Conservation (phyloP, 495 filamentous ascomycete species). For the Penicillium cataractarum region DNA sequence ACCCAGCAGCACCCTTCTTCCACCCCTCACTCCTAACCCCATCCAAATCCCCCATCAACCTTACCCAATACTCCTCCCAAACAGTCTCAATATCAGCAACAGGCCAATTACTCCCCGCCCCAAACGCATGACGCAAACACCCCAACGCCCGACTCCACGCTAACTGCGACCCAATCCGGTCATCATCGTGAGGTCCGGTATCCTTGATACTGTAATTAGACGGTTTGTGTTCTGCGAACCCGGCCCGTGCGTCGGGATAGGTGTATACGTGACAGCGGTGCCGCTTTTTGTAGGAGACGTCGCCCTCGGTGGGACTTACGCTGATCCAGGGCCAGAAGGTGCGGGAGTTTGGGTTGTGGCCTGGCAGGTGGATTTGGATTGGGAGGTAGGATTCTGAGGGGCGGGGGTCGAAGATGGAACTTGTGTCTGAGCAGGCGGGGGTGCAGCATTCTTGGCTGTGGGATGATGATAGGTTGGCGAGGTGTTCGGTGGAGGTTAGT, state of each 20-base stretch:
- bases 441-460: constrained; percentile 10
- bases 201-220: constrained; percentile 28
- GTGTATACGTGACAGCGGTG: constrained; percentile 48
- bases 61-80: constrained; percentile 58
- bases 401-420: constrained; percentile 39
- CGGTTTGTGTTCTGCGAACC: constrained; percentile 54
- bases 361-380: constrained; percentile 52
- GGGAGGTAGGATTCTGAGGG: constrained; percentile 49
- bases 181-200: constrained; percentile 10
- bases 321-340: constrained; percentile 33
- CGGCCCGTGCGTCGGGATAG: constrained; percentile 50
- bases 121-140: constrained; percentile 57
- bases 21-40: constrained; percentile 2
- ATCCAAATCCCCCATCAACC: constrained; percentile 20
- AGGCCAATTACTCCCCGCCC: constrained; percentile 41
- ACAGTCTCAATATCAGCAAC: constrained; percentile 61
- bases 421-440: constrained; percentile 34
- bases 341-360: constrained; percentile 50
- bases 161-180: constrained; percentile 51
- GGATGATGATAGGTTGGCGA: constrained; percentile 11
- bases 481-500: constrained; percentile 22
- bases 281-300: constrained; percentile 44
- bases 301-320: constrained; percentile 21
- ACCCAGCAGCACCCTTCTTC: constrained; percentile 5
- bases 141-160: constrained; percentile 60